These are phyloP conservation scores for Pichia sp. DNA, from an alignment of 1,139 yeast genomes.

Conservation along the genomic window DNA sequence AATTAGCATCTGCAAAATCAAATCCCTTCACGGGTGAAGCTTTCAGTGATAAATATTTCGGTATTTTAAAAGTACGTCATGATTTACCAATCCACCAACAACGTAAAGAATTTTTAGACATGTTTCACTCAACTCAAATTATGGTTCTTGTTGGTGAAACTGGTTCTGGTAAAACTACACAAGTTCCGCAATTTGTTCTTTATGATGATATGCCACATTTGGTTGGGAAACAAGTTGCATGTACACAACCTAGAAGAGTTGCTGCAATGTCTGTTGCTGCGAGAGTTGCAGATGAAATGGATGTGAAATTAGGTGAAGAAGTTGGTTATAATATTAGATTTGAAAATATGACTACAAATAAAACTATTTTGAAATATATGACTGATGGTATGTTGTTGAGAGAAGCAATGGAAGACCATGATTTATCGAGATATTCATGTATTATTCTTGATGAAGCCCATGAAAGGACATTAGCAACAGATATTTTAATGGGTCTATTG, in stretches of 20 bases:
- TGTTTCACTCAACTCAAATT: slow-evolving; percentile 82
- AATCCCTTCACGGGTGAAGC: slow-evolving; percentile 76
- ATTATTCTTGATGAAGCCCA: slow-evolving; percentile 96
- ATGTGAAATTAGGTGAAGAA: slow-evolving; percentile 49
- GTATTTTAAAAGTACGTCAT: slow-evolving; percentile 70
- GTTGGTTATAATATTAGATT: slow-evolving; percentile 83
- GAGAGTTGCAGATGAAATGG: slow-evolving; percentile 62
- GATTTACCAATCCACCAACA: slow-evolving; percentile 93
- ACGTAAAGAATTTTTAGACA: slow-evolving; percentile 75
- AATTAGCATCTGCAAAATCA: slow-evolving; percentile 51
- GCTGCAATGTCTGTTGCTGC: slow-evolving; percentile 67
- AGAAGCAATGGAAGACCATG: slow-evolving; percentile 96
- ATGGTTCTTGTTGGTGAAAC: slow-evolving; percentile 95
- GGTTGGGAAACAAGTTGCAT: slow-evolving; percentile 53
- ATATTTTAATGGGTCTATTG: slow-evolving; percentile 90
- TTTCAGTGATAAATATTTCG: slow-evolving; percentile 62
- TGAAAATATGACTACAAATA: slow-evolving; percentile 76
- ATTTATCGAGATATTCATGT: slow-evolving; percentile 72
- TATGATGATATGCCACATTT: slow-evolving; percentile 58
- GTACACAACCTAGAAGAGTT: slow-evolving; percentile 71
- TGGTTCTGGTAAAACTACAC: slow-evolving; percentile 61
- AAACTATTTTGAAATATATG: slow-evolving; percentile 88
- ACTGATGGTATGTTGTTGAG: slow-evolving; percentile 97
- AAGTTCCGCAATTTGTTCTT: slow-evolving; percentile 58
- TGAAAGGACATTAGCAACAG: slow-evolving; percentile 94